Evolutionary conservation across 352 stramenopile genomes (phyloP), one percentile per base, ranked within the genome.

Genomic region (Aphanomyces astaci): DNA sequence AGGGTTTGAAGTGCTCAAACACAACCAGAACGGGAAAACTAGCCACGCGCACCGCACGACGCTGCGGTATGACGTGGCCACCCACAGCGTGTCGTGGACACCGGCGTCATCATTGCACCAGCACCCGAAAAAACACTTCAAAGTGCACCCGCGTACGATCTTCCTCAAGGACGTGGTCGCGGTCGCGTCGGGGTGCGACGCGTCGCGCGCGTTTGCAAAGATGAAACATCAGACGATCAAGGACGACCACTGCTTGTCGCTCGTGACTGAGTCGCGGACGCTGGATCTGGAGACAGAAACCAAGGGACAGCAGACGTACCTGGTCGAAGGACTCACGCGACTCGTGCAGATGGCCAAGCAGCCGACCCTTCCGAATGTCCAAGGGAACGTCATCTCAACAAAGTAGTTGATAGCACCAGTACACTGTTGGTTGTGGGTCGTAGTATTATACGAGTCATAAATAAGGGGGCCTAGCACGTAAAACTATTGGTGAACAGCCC

Each of bases 1-100:
- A 28, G 85, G 82, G 3, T 74, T 93, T 0, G 78, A 88, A 31
- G 71, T 88, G 28, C 76, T 81, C 30, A 93, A 89, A 64, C 84
- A 80, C 56, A 74, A 78, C 55, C 46, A 70, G 31, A 60, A 22
- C 28, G 63, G 51, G 13, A 60, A 70, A 24, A n/a, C 73, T 19
- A 84, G 73, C 0, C 66, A 65, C 4, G 76, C 84, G 10, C 80
- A 91, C 31, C 28, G 65, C 19, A 76, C 81, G 28, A 74, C 66
- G 0, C 45, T 93, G 45, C 64, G 57, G 9, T 65, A 88, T n/a
- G 82, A 93, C 43, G 88, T 91, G 40, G 75, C 75, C 27, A 70
- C 81, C 31, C 69, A 77, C 28, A 73, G 70, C 11, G 71, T 93
- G 19, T 72, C 74, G 27, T 93, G 82, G 85, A 89, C 81, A 22